Base-by-base conservation (phyloP, 139 green algal species). In the Pedinophyceae sp. region DNA sequence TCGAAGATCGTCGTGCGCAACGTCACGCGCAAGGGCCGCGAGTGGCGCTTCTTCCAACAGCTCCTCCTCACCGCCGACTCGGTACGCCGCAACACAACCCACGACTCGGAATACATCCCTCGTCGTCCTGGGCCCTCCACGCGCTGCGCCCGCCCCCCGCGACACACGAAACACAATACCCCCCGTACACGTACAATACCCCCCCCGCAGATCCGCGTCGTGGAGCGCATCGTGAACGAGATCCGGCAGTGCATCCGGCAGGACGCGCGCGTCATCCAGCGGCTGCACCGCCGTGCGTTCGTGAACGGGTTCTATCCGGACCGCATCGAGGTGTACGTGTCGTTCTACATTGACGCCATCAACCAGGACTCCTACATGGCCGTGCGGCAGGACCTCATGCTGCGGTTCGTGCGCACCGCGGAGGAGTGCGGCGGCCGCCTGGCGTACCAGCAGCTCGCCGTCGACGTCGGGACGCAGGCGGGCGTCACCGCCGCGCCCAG, bases 271-370 rank as follows among this genome's bases (percentile, higher is more conserved):
- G 15, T 52, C 47, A 34, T 52, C 25, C 47, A 52, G 47, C 10
- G 15, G 47, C 25, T 52, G 47, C 47, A 52, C 25, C 47, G 47
- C 24, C 24, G 47, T 13, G 47, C 15, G 24, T 52, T 22, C 47
- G 10, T 52, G 10, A 52, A 27, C 25, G 47, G 15, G 10, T 22
- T 52, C 25, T 22, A 7, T 13, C 7, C 24, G 10, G 15, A 52
- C 25, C 13, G 10, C 25, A 7, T 52, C 24, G 24, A 34, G 13
- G 15, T 52, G 10, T 18, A 22, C 47, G 24, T 52, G 47, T 52
- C 47, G 10, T 52, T 52, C 25, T 52, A 52, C 47, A 29, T 52
- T 13, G 47, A 52, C 24, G 47, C 47, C 24, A 7, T 15, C 47
- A 52, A 52, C 47, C 24, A 52, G 47, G 47, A 52, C 25, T 7